phyloP scores from a whole-genome alignment of 75 land plant genomes.

The Adiantum capillusveneris region DNA sequence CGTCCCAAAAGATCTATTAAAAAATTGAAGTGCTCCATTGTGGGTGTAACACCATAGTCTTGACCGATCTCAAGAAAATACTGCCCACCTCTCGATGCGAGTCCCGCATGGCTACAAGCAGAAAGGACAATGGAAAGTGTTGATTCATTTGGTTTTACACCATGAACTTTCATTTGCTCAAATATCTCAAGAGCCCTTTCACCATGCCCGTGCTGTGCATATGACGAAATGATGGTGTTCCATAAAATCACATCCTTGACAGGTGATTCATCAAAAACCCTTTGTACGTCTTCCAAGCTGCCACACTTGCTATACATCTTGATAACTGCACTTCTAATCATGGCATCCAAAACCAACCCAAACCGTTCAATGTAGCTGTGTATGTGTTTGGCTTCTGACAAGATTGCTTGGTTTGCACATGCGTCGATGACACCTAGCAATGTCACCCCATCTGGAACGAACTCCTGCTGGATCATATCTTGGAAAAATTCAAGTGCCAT shows the following conservation, averaged over 20 bases:
- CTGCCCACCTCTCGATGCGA: conserved; percentile 44
- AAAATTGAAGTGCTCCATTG: conserved; percentile 57
- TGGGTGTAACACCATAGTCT: conserved; percentile 27
- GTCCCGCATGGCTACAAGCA: conserved; percentile 70
- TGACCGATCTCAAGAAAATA: conserved; percentile 38
- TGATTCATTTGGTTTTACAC: conserved; percentile 46
- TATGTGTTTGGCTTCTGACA: conserved; percentile 19
- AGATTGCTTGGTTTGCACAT: conserved; percentile 27
- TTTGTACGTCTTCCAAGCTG: conserved; percentile 22
- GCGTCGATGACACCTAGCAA: conserved; percentile 54
- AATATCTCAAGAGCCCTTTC: conserved; percentile 36
- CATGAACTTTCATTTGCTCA: conserved; percentile 30
- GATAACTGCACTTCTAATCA: conserved; percentile 32
- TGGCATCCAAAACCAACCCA: conserved; percentile 11
- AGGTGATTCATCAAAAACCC: conserved; percentile 22
- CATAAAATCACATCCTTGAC: conserved; percentile 37
- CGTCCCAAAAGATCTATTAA: conserved; percentile 73
- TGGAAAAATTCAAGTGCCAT: conserved; percentile 27
- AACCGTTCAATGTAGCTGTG: conserved; percentile 21
- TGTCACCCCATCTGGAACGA: conserved; percentile 45
- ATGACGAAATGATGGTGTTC: conserved; percentile 58
- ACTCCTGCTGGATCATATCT: conserved; percentile 25
- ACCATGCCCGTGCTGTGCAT: conserved; percentile 62
- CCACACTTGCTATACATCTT: conserved; percentile 48
- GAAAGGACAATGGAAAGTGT: conserved; percentile 53